phyloP scores from a whole-genome alignment of 345 rosid genomes.

The Populus tremula region DNA sequence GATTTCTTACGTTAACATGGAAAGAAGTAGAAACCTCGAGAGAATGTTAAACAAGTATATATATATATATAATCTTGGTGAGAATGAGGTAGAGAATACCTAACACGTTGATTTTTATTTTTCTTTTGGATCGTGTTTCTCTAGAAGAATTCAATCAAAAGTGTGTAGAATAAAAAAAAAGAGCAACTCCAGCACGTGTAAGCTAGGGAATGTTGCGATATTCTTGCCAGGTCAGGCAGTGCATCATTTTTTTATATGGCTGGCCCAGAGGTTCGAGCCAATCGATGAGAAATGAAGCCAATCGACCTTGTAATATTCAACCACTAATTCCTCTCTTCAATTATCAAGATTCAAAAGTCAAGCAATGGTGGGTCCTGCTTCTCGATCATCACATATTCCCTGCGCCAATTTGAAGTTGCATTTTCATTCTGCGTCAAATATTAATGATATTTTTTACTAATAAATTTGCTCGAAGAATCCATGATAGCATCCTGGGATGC shows the following conservation, averaged over 20 bases:
- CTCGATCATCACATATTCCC: conserved; percentile 23
- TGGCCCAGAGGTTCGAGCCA: conserved; percentile 1
- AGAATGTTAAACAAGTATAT: not conserved
- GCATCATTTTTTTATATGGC: not conserved
- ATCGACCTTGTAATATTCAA: conserved; percentile 8
- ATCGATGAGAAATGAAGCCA: not conserved
- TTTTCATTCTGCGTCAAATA: not conserved
- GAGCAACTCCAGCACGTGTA: not conserved
- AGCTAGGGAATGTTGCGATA: not conserved
- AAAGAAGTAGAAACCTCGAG: not conserved
- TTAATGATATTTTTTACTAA: not conserved
- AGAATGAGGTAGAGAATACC: not conserved
- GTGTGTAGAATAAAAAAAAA: not conserved
- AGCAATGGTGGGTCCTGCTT: conserved; percentile 37
- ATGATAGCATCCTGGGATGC: too few relatives aligned
- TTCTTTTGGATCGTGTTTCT: not conserved
- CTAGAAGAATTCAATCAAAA: conserved; percentile 15
- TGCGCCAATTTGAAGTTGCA: not conserved
- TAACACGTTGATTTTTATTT: conserved; percentile 15
- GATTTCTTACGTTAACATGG: not conserved
- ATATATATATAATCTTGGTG: too few relatives aligned
- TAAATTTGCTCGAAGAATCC: not conserved
- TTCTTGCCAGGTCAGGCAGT: not conserved
- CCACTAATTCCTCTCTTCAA: conserved; percentile 22
- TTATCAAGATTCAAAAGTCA: conserved; percentile 43